Evolutionary conservation across 495 filamentous ascomycete species (phyloP).

Genomic region (Xylaria bambusicola): DNA sequence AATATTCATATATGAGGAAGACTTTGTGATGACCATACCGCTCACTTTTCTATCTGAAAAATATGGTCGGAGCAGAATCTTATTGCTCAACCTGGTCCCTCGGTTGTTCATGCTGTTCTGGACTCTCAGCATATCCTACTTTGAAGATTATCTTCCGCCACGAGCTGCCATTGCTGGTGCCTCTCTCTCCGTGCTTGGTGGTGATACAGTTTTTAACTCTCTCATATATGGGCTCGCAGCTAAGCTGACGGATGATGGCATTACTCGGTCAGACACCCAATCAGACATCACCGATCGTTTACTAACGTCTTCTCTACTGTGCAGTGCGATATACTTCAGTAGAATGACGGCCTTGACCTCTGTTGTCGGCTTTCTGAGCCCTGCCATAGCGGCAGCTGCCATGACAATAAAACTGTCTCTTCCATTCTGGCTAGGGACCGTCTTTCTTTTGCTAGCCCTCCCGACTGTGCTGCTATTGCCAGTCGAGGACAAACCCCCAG

Average conservation of each 20-base stretch:
- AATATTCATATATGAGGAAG: constrained; percentile 23
- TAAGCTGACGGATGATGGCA: constrained; percentile 39
- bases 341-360: constrained; percentile 44
- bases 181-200: constrained; percentile 43
- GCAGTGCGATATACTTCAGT: constrained; percentile 49
- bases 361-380: constrained; percentile 43
- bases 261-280: constrained; percentile 36
- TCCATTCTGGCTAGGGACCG: constrained; percentile 43
- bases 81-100: constrained; percentile 44
- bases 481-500: constrained; percentile 8
- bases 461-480: constrained; percentile 32
- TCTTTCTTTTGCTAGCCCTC: constrained; percentile 39
- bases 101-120: constrained; percentile 43
- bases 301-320: background rate
- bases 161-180: constrained; percentile 39
- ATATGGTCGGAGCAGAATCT: constrained; percentile 38
- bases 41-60: constrained; percentile 42
- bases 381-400: constrained; percentile 43
- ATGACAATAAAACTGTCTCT: constrained; percentile 44
- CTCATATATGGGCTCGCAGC: constrained; percentile 47
- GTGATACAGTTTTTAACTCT: constrained; percentile 51
- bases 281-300: background rate
- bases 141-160: constrained; percentile 39
- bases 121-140: constrained; percentile 42
- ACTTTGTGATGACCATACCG: constrained; percentile 50